Conservation (phyloP, 192 early-diverging fungal genomes). For the Backusella parvicylindrica region DNA sequence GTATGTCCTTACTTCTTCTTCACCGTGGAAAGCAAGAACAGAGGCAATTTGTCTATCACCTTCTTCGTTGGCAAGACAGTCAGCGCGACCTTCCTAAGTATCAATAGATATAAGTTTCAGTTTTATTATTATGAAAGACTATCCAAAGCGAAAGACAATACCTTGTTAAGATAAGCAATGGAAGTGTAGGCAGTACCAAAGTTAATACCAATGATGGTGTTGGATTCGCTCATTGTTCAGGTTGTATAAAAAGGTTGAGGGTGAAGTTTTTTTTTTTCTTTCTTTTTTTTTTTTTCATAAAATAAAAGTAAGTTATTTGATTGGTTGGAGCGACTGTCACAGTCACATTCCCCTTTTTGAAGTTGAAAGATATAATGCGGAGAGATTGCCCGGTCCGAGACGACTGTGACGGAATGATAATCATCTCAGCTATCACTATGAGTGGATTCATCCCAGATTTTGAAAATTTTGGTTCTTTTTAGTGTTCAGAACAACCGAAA, state of each 20-base stretch:
- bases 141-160: conserved; percentile 15
- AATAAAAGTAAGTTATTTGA: background rate
- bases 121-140: background rate
- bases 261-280: background rate
- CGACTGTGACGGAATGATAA: too few species aligned
- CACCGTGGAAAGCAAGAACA: conserved; percentile 86
- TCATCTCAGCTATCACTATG: too few species aligned
- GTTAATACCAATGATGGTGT: conserved; percentile 70
- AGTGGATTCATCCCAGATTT: too few species aligned
- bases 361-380: too few species aligned
- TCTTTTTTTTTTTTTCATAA: background rate
- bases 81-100: conserved; percentile 62
- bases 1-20: conserved; percentile 89
- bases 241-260: background rate
- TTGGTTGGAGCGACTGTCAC: background rate
- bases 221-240: conserved; percentile 29
- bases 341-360: background rate
- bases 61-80: conserved; percentile 97
- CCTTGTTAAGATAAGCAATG: conserved; percentile 82
- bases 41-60: conserved; percentile 95
- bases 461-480: too few species aligned
- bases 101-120: background rate
- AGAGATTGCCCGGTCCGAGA: background rate
- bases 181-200: conserved; percentile 84
- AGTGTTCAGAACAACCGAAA: too few species aligned